phyloP scores from a whole-genome alignment of 352 stramenopile species.

The Achlya hypogyna region DNA sequence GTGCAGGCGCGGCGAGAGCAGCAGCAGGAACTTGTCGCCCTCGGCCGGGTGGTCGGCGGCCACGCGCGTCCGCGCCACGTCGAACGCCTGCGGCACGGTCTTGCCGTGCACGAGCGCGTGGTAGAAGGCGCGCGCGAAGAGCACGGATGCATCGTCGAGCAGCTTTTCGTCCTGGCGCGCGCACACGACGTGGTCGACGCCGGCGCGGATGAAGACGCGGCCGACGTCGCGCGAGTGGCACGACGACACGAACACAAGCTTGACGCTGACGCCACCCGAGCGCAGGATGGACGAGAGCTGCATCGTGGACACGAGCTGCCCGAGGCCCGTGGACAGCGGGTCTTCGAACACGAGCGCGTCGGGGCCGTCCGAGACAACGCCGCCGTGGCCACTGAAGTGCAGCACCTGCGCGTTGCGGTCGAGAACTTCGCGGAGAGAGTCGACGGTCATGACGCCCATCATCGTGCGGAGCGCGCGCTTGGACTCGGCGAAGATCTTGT shows the following conservation, averaged over 20 bases:
- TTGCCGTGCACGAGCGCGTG: conserved; percentile 61
- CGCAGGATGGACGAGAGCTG: conserved; percentile 52
- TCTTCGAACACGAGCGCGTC: conserved; percentile 74
- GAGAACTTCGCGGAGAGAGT: conserved; percentile 64
- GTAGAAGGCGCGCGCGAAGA: conserved; percentile 76
- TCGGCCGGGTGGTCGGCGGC: conserved; percentile 52
- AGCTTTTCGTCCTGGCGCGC: conserved; percentile 56
- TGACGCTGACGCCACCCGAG: conserved; percentile 35
- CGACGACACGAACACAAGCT: conserved; percentile 74
- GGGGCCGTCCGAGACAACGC: conserved; percentile 41
- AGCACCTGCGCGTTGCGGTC: conserved; percentile 64
- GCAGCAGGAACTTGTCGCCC: conserved; percentile 66
- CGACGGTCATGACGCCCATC: conserved; percentile 55
- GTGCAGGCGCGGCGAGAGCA: conserved; percentile 52
- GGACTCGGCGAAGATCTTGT: conserved; percentile 67
- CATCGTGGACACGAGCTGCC: conserved; percentile 54
- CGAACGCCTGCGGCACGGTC: conserved; percentile 64
- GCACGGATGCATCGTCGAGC: conserved; percentile 58
- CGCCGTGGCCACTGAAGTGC: conserved; percentile 72
- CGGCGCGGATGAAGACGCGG: conserved; percentile 68
- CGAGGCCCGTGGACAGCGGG: conserved; percentile 48
- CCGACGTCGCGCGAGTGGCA: conserved; percentile 72
- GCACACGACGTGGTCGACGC: conserved; percentile 68
- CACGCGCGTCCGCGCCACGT: conserved; percentile 60
- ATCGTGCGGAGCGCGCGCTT: conserved; percentile 71